phyloP scores from a whole-genome alignment of 768 basidiomycete genomes.

The Porpolomopsis calyptriformis region DNA sequence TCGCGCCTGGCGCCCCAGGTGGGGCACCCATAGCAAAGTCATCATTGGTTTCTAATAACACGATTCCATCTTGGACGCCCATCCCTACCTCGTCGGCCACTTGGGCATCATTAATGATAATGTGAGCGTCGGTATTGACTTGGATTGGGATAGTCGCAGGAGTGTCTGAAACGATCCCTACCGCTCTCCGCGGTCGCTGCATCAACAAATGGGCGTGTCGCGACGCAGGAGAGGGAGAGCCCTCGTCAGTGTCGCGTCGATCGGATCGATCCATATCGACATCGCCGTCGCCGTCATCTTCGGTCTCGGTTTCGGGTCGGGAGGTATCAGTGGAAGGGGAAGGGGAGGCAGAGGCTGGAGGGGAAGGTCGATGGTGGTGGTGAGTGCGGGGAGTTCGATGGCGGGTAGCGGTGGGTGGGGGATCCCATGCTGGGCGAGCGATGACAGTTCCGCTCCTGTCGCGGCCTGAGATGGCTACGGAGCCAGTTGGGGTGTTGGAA shows the following conservation, averaged over 20 bases:
- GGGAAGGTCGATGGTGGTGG: conserved; percentile 15
- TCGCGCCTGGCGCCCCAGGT: conserved; percentile 79
- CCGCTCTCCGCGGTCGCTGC: conserved; percentile 21
- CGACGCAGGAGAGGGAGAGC: conserved; percentile 25
- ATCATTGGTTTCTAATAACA: conserved; percentile 70
- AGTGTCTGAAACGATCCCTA: conserved; percentile 34
- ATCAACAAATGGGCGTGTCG: conserved; percentile 13
- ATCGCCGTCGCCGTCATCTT: conserved; percentile 64
- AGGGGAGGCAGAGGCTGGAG: conserved; percentile 23
- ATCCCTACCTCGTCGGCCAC: conserved; percentile 32
- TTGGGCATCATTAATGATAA: conserved; percentile 31
- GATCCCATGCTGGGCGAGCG: conserved; percentile 53
- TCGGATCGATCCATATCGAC: conserved; percentile 31
- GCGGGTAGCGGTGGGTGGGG: conserved; percentile 15
- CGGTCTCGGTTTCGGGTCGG: conserved; percentile 64
- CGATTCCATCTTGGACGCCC: conserved; percentile 67
- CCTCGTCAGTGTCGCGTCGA: conserved; percentile 12
- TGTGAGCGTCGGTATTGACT: conserved; percentile 27
- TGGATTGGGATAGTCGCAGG: conserved; percentile 14
- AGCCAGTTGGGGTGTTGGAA: conserved; percentile 48
- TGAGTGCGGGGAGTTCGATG: conserved; percentile 23
- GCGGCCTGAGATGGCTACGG: conserved; percentile 48
- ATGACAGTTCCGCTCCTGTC: conserved; percentile 72
- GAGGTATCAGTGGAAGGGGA: conserved; percentile 33
- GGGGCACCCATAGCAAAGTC: conserved; percentile 87